Evolutionary conservation across 768 basidiomycete genomes (phyloP).

Genomic region (Tylopilus felleus): DNA sequence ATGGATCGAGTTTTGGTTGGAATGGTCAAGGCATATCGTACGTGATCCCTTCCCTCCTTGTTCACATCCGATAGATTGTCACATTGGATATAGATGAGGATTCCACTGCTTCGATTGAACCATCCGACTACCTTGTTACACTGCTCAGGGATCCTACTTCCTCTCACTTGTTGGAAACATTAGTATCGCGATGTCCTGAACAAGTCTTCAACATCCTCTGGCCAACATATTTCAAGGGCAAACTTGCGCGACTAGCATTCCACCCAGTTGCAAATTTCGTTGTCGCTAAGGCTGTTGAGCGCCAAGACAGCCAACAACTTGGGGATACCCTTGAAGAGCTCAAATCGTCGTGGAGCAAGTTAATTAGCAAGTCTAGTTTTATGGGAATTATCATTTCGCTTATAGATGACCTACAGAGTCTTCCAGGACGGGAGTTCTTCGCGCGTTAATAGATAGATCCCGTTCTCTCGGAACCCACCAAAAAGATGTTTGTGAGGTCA

Average conservation of each 20-base stretch:
- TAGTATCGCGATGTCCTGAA: constrained; percentile 61
- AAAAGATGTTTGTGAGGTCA: constrained; percentile 54
- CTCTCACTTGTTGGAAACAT: constrained; percentile 84
- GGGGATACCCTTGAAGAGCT: constrained; percentile 58
- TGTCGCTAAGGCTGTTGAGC: constrained; percentile 70
- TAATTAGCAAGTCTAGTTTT: constrained; percentile 57
- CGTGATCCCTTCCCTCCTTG: constrained; percentile 24
- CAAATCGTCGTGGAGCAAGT: constrained; percentile 50
- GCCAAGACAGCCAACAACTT: constrained; percentile 57
- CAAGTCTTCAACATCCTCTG: constrained; percentile 66
- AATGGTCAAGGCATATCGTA: constrained; percentile 63
- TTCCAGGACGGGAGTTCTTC: constrained; percentile 72
- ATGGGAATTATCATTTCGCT: not conserved
- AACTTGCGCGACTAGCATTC: constrained; percentile 64
- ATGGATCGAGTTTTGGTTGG: constrained; percentile 82
- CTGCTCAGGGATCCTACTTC: constrained; percentile 84
- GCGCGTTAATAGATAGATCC: constrained; percentile 70
- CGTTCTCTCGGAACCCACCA: constrained; percentile 46
- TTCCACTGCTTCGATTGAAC: constrained; percentile 37
- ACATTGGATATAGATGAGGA: constrained; percentile 36
- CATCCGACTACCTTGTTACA: constrained; percentile 77
- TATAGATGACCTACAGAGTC: constrained; percentile 42
- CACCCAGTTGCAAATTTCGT: constrained; percentile 97
- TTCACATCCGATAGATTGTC: not conserved
- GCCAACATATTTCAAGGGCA: constrained; percentile 74